phyloP scores from a whole-genome alignment of 495 filamentous ascomycete genomes.

The Xylaria venustula region DNA sequence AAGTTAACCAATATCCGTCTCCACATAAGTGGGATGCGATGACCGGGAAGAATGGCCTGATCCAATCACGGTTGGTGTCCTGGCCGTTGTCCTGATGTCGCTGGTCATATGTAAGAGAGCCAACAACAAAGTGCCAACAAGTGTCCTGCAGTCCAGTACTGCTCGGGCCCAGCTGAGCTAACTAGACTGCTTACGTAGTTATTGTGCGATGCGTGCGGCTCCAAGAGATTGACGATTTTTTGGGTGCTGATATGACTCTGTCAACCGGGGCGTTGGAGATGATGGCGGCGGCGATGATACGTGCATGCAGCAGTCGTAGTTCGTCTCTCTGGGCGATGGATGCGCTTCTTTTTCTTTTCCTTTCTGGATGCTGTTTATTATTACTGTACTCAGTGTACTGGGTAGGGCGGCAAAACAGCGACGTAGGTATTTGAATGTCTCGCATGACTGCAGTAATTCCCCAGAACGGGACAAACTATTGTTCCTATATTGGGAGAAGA shows the following conservation, averaged over 20 bases:
- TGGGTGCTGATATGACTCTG: background rate
- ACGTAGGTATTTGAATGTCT: constrained; percentile 5
- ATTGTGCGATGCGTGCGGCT: background rate
- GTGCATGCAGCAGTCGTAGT: too few relatives aligned
- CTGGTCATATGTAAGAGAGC: background rate
- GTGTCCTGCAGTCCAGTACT: background rate
- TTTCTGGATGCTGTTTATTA: background rate
- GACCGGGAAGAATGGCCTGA: background rate
- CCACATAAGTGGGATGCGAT: background rate
- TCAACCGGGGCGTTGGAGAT: background rate
- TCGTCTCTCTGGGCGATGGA: too few relatives aligned
- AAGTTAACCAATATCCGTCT: background rate
- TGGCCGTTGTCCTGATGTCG: background rate
- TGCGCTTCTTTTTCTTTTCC: background rate
- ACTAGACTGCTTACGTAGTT: too few relatives aligned
- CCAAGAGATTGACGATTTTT: background rate
- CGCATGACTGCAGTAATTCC: constrained; percentile 7
- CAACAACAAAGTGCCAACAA: background rate
- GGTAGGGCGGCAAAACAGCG: background rate
- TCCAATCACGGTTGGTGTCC: background rate
- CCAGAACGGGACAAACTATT: background rate
- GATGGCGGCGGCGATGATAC: background rate
- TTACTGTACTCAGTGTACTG: too few relatives aligned
- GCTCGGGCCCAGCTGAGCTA: background rate
- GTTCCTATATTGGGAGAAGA: background rate